Evolutionary conservation across 23 red algal genomes (phyloP), one percentile per base, ranked within the genome.

Genomic region (Rhodosorus marinus): DNA sequence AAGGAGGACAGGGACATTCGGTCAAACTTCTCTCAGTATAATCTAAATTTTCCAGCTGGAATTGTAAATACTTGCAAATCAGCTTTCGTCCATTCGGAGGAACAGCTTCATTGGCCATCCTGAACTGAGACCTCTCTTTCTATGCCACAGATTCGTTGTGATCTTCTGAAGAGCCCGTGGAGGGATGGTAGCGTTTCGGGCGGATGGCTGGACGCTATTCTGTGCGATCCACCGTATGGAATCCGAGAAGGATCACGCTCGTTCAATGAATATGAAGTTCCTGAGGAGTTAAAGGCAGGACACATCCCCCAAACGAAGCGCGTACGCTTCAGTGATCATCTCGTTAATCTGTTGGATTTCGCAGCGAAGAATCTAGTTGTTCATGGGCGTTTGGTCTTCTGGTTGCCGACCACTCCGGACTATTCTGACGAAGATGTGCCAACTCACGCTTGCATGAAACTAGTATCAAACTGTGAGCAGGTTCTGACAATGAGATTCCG

Each of bases 191-290:
- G 29, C 24, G 46, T 66, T 4, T 23, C 55, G 32, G 60, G 49
- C 28, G 78, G 78, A 0, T 74, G 74, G 49, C 62, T 76, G 33
- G 79, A 98, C 76, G 78, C 90, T 7, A 53, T 98, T 35, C 60
- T 98, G 5, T 80, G 73, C 41, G 90, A 98, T 50, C 81, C 81
- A 19, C 90, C 90, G 34, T 98, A 98, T 35, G 90, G 90, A 9
- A 81, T 98, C 23, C 76, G 81, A 24, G 90, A 98, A 52, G 75
- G 90, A 24, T 72, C 64, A 35, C 74, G 79, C 15, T 65, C 62
- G 51, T 67, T 82, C 52, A 55, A 60, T 27, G 72, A 66, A 23
- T 46, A 75, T 20, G 73, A 72, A 35, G 40, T 55, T 23, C 64
- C 70, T 47, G 55, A 79, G 31, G 38, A 43, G 11, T 43, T 43